Conservation (phyloP, 148 eudicot species). For the Polygonum maritimum region DNA sequence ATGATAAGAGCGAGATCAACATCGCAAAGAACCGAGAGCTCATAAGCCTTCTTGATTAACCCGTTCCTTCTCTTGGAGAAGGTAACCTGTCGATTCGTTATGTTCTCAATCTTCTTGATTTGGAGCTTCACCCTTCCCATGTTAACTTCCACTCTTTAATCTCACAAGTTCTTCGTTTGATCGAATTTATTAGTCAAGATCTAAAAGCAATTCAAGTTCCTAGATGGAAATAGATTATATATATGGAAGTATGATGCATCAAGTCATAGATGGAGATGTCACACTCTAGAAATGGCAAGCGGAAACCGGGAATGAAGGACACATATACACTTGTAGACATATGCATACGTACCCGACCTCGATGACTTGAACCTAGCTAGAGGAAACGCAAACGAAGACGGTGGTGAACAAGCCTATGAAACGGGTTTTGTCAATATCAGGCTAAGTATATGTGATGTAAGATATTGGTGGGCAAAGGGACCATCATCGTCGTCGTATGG, state of each 20-base stretch:
- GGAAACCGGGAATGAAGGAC: slow-evolving; percentile 1
- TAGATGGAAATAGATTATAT: too few relatives aligned
- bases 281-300: not conserved
- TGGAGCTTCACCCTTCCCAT: slow-evolving; percentile 63
- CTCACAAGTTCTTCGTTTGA: too few relatives aligned
- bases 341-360: not conserved
- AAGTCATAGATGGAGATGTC: not conserved
- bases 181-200: too few relatives aligned
- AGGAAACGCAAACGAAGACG: not conserved
- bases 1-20: slow-evolving; percentile 55
- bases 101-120: slow-evolving; percentile 56
- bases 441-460: not conserved
- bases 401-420: not conserved
- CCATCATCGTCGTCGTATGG: not conserved
- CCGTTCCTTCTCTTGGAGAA: slow-evolving; percentile 61
- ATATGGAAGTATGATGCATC: too few relatives aligned
- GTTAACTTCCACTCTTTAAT: not conserved
- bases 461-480: not conserved
- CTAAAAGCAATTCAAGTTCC: too few relatives aligned
- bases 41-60: slow-evolving; percentile 54
- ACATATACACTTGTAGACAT: not conserved
- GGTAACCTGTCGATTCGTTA: slow-evolving; percentile 51
- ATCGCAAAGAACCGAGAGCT: slow-evolving; percentile 56
- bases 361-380: not conserved
- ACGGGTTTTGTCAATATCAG: slow-evolving; percentile 6